These are phyloP conservation scores for Malassezia yamatoensis DNA, from an alignment of 1,284 basidiomycete genomes.

Conservation along the genomic window DNA sequence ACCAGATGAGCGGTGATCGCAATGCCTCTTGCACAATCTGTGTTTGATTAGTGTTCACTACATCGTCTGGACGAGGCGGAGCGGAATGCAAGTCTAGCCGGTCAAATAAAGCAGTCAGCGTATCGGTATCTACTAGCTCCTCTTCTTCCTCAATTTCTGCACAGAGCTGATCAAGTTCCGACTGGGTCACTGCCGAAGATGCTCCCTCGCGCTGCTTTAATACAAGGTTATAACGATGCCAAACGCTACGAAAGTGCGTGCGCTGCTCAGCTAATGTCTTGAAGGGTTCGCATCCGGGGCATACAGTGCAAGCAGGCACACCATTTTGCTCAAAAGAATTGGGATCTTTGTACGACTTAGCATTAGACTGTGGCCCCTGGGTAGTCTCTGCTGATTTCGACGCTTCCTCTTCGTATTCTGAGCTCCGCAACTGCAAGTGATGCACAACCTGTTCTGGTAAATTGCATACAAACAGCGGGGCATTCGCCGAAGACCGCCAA, in stretches of 20 bases:
- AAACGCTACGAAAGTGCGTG: slow-evolving; percentile 81
- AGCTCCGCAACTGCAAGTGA: slow-evolving; percentile 21
- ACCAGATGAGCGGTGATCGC: slow-evolving; percentile 66
- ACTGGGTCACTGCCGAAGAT: slow-evolving; percentile 16
- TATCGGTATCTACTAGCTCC: slow-evolving; percentile 19
- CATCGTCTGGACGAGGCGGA: slow-evolving; percentile 13
- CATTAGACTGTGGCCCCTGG: too few relatives aligned
- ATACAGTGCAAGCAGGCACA: slow-evolving; percentile 32
- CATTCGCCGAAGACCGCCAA: slow-evolving; percentile 2
- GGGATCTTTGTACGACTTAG: too few relatives aligned
- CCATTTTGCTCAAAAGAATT: too few relatives aligned
- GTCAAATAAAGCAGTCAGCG: slow-evolving; percentile 27
- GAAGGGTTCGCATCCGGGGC: slow-evolving; percentile 55
- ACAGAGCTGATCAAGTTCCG: slow-evolving; percentile 24
- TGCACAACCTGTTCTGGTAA: slow-evolving; percentile 20
- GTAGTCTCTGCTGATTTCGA: not conserved
- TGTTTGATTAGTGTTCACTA: slow-evolving; percentile 35
- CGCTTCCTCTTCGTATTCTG: not conserved
- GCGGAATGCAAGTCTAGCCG: slow-evolving; percentile 19
- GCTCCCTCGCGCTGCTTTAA: slow-evolving; percentile 16
- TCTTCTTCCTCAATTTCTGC: slow-evolving; percentile 26
- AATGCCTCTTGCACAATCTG: slow-evolving; percentile 52
- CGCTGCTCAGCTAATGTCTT: slow-evolving; percentile 70
- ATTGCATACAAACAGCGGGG: slow-evolving; percentile 34
- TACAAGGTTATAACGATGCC: slow-evolving; percentile 97